Evolutionary conservation across 495 filamentous ascomycete genomes (phyloP), one percentile per base, ranked within the genome.

Genomic region (Lindgomyces ingoldianus): DNA sequence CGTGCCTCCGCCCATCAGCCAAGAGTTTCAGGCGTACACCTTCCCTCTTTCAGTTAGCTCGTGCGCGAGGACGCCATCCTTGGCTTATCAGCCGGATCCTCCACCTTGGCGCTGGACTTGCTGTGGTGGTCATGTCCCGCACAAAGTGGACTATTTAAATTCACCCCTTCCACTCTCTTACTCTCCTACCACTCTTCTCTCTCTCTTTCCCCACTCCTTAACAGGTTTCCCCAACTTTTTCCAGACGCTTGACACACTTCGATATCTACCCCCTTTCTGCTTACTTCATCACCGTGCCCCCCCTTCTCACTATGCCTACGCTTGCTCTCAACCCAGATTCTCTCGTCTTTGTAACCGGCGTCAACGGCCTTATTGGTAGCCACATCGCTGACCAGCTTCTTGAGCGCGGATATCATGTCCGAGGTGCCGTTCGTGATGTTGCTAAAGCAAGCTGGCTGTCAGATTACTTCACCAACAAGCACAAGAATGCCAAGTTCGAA

Each of bases 341-440:
- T 18, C 22, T 39, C 27, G 39, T 69, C 47, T 74, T 77, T 39
- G 70, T 76, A 22, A 77, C 75, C n/a, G 75, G 75, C 18, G 74
- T 72, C 50, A 76, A 75, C 60, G 75, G 74, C 18, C 74, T 75
- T 30, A 68, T 77, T 16, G 75, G 69, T 8, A 70, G 69, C 25
- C 73, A 76, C 45, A 62, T 74, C 24, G 67, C 77, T 41, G 72
- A 78, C 61, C 55, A 71, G 25, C 72, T 80, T 39, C 47, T 80
- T 36, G 57, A 55, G 11, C 65, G 63, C 6, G 69, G 57, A 46
- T 70, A 73, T 18, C 42, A 70, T 47, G 69, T 75, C 49, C 65
- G 70, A 12, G 67, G 60, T 8, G 58, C 70, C 3, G 70, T 67
- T 4, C 56, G 67, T 24, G 36, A 73, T 41, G 69, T 69, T 14